Conservation (phyloP, 2,329 filamentous ascomycete species). For the Curvularia verruculosa region DNA sequence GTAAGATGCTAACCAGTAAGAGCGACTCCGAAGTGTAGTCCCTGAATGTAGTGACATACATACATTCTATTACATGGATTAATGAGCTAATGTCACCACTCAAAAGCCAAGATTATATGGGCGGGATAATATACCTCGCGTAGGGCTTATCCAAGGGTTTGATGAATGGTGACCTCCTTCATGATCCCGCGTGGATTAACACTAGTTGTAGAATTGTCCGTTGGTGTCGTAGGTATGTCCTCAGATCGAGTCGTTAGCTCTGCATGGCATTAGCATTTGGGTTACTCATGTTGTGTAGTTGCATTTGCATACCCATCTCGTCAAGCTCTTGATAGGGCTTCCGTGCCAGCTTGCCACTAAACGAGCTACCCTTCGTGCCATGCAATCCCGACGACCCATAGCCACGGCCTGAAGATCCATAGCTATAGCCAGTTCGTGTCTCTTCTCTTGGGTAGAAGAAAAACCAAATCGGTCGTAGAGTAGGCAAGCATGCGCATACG, state of each 20-base stretch:
- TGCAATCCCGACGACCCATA: slow-evolving; percentile 22
- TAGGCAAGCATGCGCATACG: slow-evolving; percentile 35
- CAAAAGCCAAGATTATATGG: neutral
- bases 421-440: slow-evolving; percentile 17
- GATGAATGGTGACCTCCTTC: slow-evolving; percentile 25
- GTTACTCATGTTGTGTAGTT: too few species aligned
- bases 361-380: slow-evolving; percentile 18
- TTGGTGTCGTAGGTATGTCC: slow-evolving; percentile 9
- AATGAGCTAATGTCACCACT: neutral
- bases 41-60: neutral
- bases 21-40: neutral
- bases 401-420: slow-evolving; percentile 20
- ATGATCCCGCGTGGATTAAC: slow-evolving; percentile 14
- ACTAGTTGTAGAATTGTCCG: slow-evolving; percentile 5
- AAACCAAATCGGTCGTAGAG: slow-evolving; percentile 33
- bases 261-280: neutral
- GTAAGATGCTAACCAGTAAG: neutral
- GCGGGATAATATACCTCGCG: neutral
- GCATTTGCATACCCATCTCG: slow-evolving; percentile 19
- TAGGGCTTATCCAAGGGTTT: slow-evolving; percentile 13
- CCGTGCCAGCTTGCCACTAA: slow-evolving; percentile 15
- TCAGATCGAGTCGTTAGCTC: slow-evolving; percentile 23
- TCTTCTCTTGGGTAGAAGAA: slow-evolving; percentile 22
- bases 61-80: neutral
- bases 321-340: slow-evolving; percentile 30